phyloP scores from a whole-genome alignment of 164 flowering plant species.

The Vitis vinifera region ASM3070453v1 NC_081809.1:371501-372000 shows the following conservation, averaged over 20 bases:
- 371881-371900: no score
- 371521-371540: slow-evolving; percentile 46
- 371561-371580: slow-evolving; percentile 16
- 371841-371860: no score
- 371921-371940: no score
- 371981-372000: no score
- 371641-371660: slow-evolving; percentile 57
- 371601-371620: slow-evolving; percentile 25
- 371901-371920: no score
- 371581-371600: slow-evolving; percentile 58
- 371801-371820: no score
- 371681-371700: slow-evolving; percentile 58
- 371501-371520: slow-evolving; percentile 78
- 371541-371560: no score
- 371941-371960: no score
- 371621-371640: slow-evolving; percentile 68
- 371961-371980: no score
- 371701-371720: slow-evolving; percentile 66
- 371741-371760: slow-evolving; percentile 48
- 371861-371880: no score
- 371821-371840: no score
- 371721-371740: slow-evolving; percentile 64
- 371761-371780: slow-evolving; percentile 61
- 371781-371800: slow-evolving; percentile 40
- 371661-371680: slow-evolving; percentile 46